phyloP scores from a whole-genome alignment of 352 stramenopile species.

The Globisporangium nodosum region DNA sequence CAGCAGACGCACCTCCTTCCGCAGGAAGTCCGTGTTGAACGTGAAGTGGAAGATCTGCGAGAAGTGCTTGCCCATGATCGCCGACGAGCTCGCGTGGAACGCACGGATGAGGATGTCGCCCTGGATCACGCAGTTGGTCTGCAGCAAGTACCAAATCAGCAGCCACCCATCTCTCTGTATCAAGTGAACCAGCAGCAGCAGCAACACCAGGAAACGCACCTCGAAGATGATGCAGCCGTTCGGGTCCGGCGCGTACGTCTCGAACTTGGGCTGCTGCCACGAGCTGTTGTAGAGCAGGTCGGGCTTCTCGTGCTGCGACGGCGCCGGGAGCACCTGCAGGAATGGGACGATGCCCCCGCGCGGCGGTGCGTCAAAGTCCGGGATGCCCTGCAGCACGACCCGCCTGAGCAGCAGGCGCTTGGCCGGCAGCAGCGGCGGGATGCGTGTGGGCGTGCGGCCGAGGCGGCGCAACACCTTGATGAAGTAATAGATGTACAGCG shows the following conservation, averaged over 20 bases:
- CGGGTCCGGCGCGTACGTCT: conserved; percentile 50
- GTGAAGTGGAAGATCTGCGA: conserved; percentile 85
- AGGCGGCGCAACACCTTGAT: conserved; percentile 58
- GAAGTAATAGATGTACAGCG: conserved; percentile 88
- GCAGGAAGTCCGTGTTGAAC: conserved; percentile 81
- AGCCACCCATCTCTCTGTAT: neutral
- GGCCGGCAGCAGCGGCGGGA: conserved; percentile 42
- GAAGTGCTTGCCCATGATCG: conserved; percentile 74
- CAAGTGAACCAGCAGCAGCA: neutral
- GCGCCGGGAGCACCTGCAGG: conserved; percentile 56
- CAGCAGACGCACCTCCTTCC: conserved; percentile 42
- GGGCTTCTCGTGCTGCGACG: conserved; percentile 49
- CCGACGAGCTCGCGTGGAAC: conserved; percentile 68
- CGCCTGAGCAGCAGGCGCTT: conserved; percentile 54
- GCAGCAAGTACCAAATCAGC: neutral
- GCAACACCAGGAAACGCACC: conserved; percentile 14
- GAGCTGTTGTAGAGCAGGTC: conserved; percentile 67
- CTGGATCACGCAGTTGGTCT: conserved; percentile 70
- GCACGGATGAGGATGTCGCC: conserved; percentile 64
- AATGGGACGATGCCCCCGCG: conserved; percentile 56
- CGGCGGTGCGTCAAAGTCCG: conserved; percentile 65
- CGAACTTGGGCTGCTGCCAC: conserved; percentile 58
- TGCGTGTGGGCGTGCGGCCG: conserved; percentile 39
- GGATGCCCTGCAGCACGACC: conserved; percentile 68
- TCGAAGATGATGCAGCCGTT: conserved; percentile 52